phyloP scores from a whole-genome alignment of 495 filamentous ascomycete species.

The Penicillium paxilli region DNA sequence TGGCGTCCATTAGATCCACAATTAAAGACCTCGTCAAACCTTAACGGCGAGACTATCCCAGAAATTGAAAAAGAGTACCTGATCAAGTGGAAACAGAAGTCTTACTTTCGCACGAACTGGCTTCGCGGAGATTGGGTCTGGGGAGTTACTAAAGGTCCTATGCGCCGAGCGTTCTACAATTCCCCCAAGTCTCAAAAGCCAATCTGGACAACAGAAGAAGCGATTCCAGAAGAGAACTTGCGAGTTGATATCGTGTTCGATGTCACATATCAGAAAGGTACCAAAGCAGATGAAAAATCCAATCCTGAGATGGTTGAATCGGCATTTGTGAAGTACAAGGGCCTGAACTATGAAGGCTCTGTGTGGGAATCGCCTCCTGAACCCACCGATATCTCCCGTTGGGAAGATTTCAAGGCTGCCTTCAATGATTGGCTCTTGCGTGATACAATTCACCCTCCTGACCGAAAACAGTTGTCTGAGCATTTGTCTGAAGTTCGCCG shows the following conservation, averaged over 20 bases:
- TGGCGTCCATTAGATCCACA: constrained; percentile 72
- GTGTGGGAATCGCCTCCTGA: constrained; percentile 86
- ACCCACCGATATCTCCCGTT: constrained; percentile 64
- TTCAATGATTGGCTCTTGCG: constrained; percentile 83
- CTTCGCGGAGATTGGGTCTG: constrained; percentile 86
- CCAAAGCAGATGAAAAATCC: constrained; percentile 29
- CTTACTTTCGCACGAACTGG: constrained; percentile 81
- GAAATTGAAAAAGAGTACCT: constrained; percentile 86
- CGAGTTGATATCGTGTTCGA: constrained; percentile 86
- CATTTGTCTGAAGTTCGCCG: constrained; percentile 62
- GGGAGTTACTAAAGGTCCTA: constrained; percentile 62
- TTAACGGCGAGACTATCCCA: constrained; percentile 52
- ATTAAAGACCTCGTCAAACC: constrained; percentile 38
- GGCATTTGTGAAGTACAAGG: constrained; percentile 88
- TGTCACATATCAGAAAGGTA: constrained; percentile 59
- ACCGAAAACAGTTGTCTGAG: constrained; percentile 51
- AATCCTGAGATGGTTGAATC: constrained; percentile 46
- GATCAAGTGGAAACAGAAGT: constrained; percentile 78
- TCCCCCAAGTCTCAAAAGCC: constrained; percentile 62
- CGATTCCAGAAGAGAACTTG: constrained; percentile 80
- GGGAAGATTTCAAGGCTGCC: constrained; percentile 77
- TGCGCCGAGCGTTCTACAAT: constrained; percentile 74
- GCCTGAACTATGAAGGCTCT: constrained; percentile 88
- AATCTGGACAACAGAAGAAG: constrained; percentile 71
- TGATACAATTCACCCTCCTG: constrained; percentile 63